Evolutionary conservation across 495 filamentous ascomycete species (phyloP).

Genomic region (Chlorociboria aeruginascens): DNA sequence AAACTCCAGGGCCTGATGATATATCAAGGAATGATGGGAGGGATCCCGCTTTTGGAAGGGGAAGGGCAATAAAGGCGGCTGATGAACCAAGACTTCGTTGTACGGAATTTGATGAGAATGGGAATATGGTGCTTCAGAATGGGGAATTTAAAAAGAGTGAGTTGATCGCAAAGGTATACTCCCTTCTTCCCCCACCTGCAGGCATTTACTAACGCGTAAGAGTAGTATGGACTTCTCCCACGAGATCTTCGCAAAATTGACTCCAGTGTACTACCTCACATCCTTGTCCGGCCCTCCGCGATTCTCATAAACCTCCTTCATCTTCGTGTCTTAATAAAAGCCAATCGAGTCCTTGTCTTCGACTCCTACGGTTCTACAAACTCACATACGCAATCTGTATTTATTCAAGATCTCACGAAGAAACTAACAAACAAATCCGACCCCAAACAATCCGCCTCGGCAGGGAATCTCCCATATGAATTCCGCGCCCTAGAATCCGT

Average conservation of each 20-base stretch:
- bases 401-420: conserved; percentile 80
- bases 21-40: conserved; percentile 38
- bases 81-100: conserved; percentile 80
- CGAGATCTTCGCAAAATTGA: conserved; percentile 97
- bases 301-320: conserved; percentile 94
- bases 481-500: conserved; percentile 73
- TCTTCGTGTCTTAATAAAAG: conserved; percentile 85
- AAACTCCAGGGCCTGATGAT: conserved; percentile 36
- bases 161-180: conserved; percentile 80
- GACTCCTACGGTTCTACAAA: conserved; percentile 92
- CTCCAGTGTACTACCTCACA: conserved; percentile 93
- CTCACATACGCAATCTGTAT: conserved; percentile 87
- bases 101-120: conserved; percentile 87
- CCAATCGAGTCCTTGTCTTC: conserved; percentile 86
- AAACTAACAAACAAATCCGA: conserved; percentile 42
- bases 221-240: conserved; percentile 84
- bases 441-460: conserved; percentile 25
- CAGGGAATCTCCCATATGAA: conserved; percentile 52
- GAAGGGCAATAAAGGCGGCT: conserved; percentile 52
- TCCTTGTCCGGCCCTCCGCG: conserved; percentile 84
- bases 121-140: conserved; percentile 88
- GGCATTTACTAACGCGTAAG: conserved; percentile 16
- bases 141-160: conserved; percentile 96
- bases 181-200: background rate
- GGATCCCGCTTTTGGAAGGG: conserved; percentile 42